phyloP scores from a whole-genome alignment of 176 grass and related monocot species.

The Poa annua region DNA sequence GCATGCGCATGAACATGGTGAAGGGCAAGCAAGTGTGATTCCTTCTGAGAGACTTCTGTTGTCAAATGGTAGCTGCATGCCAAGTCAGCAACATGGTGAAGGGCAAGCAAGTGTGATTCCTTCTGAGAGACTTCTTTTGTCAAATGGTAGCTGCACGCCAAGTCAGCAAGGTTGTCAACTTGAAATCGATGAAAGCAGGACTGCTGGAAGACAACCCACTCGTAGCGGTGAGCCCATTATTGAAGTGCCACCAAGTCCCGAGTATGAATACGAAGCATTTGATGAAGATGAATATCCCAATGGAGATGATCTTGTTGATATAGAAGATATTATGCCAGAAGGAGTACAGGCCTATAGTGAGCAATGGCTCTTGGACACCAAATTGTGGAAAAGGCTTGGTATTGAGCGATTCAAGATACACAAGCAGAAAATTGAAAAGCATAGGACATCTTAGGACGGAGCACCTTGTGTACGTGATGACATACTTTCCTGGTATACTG shows the following conservation, averaged over 20 bases:
- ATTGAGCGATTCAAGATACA: conserved; percentile 16
- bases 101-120: conserved; percentile 28
- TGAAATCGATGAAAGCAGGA: conserved; percentile 32
- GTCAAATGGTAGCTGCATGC: conserved; percentile 10
- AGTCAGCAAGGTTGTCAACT: conserved; percentile 31
- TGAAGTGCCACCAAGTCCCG: conserved; percentile 55
- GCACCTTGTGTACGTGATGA: conserved; percentile 49
- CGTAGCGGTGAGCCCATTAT: conserved; percentile 49
- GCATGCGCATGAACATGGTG: conserved; percentile 29
- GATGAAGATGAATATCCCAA: conserved; percentile 28
- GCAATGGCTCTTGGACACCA: conserved; percentile 45
- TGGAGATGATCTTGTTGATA: conserved; percentile 45
- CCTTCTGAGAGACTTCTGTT: conserved; percentile 26
- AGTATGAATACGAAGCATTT: conserved; percentile 42
- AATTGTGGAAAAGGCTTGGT: conserved; percentile 49
- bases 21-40: conserved; percentile 32
- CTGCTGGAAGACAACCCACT: conserved; percentile 28
- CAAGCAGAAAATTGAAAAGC: conserved; percentile 43
- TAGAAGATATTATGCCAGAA: conserved; percentile 51
- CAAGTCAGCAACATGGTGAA: not conserved
- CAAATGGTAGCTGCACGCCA: conserved; percentile 24
- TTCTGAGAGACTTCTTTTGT: conserved; percentile 26
- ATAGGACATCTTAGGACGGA: conserved; percentile 50
- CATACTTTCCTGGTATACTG: conserved; percentile 27
- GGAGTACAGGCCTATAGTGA: conserved; percentile 28